These are phyloP conservation scores for Lactarius tabidus DNA, from an alignment of 768 basidiomycete species.

Conservation along the genomic window DNA sequence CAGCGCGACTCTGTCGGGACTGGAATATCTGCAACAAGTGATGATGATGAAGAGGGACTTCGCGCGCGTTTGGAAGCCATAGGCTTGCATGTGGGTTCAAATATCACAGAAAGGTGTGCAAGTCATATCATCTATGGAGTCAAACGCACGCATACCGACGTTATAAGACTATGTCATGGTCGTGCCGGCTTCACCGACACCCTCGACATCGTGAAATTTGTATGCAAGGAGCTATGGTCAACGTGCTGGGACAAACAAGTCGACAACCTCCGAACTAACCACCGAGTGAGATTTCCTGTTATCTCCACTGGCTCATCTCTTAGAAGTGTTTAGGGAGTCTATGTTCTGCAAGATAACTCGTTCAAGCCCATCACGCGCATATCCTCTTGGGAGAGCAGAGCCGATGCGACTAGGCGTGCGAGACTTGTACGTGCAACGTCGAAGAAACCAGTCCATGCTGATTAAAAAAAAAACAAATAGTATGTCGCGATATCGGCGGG, in stretches of 20 bases:
- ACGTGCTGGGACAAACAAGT: slow-evolving; percentile 93
- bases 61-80: slow-evolving; percentile 72
- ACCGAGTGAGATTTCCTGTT: slow-evolving; percentile 54
- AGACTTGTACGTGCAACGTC: slow-evolving; percentile 50
- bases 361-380: slow-evolving; percentile 83
- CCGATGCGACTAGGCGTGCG: slow-evolving; percentile 67
- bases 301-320: not conserved
- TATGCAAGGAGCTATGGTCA: slow-evolving; percentile 95
- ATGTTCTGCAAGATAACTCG: slow-evolving; percentile 87
- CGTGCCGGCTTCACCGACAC: slow-evolving; percentile 74
- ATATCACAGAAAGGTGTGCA: slow-evolving; percentile 77
- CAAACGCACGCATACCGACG: not conserved
- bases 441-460: not conserved
- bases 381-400: slow-evolving; percentile 74
- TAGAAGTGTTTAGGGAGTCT: slow-evolving; percentile 61
- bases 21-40: slow-evolving; percentile 31
- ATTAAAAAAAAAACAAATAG: slow-evolving; percentile 37
- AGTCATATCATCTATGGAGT: not conserved
- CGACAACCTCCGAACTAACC: slow-evolving; percentile 93
- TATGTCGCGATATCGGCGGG: slow-evolving; percentile 81
- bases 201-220: slow-evolving; percentile 88
- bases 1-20: slow-evolving; percentile 38
- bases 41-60: slow-evolving; percentile 74
- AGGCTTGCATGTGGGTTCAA: slow-evolving; percentile 81
- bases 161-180: slow-evolving; percentile 66